Base-by-base conservation (phyloP, 2,329 filamentous ascomycete genomes). In the Alternaria sp. region DNA sequence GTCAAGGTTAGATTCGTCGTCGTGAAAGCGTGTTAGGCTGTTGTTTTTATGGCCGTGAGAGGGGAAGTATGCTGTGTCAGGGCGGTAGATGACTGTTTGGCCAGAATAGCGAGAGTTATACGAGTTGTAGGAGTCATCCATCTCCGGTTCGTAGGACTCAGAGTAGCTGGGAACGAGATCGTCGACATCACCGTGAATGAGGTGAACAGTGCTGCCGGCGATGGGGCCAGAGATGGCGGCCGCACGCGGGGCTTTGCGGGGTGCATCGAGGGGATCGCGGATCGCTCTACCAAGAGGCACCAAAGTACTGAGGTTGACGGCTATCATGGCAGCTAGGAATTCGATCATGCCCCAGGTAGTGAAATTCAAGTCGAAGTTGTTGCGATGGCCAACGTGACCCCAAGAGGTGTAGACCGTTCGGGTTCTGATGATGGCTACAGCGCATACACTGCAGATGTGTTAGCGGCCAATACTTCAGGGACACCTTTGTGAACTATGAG, bases 341-440 rank as follows among this genome's bases (percentile, higher is more conserved):
- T 67, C 65, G 63, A 68, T 55, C 15, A 56, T 33, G 10, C 55
- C 50, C 59, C 55, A 63, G 14, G 58, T 44, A 18, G 33, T 43
- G 37, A 49, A 60, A 33, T 53, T 49, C 28, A 55, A 28, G 18
- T 50, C 28, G 60, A 59, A 62, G 61, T 63, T 55, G 45, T 49
- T 61, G 25, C 21, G 51, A 28, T 33, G 54, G 45, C 25, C 62
- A 30, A 41, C 37, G 8, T 44, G 49, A 43, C 54, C 55, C 63
- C 59, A 68, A 26, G 55, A 44, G 37, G 61, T 45, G 54, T 63
- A 62, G 26, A 68, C 56, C 57, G 63, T 55, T 41, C 58, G 33
- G 21, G 64, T 59, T 60, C 82, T 82, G 18, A 80, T 69, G 25
- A 82, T 79, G 7, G 81, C 78, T 28, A 80, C 78, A 3, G 74